phyloP scores from a whole-genome alignment of 495 filamentous ascomycete genomes.

The Platismatia glauca region DNA sequence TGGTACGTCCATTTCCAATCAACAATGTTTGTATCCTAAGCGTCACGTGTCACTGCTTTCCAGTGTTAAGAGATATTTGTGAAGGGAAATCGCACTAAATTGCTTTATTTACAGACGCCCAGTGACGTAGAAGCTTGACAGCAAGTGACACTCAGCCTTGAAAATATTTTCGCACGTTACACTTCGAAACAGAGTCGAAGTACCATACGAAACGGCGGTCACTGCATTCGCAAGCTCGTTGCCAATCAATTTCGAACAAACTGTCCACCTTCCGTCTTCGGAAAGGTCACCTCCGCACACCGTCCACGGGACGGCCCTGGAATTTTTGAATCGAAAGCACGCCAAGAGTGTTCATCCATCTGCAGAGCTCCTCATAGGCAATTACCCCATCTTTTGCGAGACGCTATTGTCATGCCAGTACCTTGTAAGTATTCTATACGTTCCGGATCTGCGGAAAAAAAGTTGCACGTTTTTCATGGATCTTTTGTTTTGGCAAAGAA shows the following conservation, averaged over 20 bases:
- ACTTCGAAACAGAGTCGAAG: background rate
- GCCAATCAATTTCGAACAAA: background rate
- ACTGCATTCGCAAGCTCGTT: background rate
- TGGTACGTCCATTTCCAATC: constrained; percentile 1
- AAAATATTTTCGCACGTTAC: background rate
- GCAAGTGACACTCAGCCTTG: background rate
- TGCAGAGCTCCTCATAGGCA: background rate
- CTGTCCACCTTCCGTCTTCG: background rate
- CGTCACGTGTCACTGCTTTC: background rate
- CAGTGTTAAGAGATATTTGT: background rate
- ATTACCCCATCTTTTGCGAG: background rate
- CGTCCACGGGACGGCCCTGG: background rate
- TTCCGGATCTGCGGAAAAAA: background rate
- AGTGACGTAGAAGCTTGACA: background rate
- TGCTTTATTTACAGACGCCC: background rate
- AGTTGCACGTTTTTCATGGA: background rate
- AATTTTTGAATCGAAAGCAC: background rate
- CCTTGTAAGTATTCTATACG: constrained; percentile 19
- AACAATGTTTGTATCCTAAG: background rate
- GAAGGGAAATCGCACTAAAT: background rate
- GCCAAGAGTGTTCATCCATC: background rate
- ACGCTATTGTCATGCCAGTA: constrained; percentile 24
- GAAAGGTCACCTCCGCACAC: background rate
- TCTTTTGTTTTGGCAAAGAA: background rate
- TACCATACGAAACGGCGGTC: background rate